A percentile compares a stretch with the other conserved stretches of the same genome.
phyloP scores from a whole-genome alignment of 768 basidiomycete species.

The Pholiota molesta region DNA sequence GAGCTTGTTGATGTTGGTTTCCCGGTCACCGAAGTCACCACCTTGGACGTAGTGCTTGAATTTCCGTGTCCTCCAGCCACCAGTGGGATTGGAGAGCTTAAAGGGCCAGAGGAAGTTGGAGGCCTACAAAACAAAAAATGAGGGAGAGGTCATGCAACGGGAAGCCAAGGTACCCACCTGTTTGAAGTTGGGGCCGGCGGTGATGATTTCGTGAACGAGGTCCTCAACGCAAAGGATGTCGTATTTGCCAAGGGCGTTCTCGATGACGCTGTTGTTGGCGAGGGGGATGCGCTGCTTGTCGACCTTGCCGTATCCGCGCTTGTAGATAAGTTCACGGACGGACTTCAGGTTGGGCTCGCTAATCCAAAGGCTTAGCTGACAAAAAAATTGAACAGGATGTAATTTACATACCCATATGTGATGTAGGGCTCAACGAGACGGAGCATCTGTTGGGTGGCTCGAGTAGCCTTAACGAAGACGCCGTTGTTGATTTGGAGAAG shows the following conservation, averaged over 20 bases:
- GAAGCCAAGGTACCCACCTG: conserved; percentile 59
- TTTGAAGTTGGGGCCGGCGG: conserved; percentile 98
- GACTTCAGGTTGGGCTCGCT: conserved; percentile 97
- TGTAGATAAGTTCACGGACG: conserved; percentile 97
- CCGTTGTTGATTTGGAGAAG: conserved; percentile 99
- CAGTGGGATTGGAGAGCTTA: conserved; percentile 98
- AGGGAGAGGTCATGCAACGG: background rate
- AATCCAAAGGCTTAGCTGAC: background rate
- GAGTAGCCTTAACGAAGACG: conserved; percentile 96
- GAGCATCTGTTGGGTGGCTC: conserved; percentile 97
- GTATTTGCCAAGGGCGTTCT: conserved; percentile 86
- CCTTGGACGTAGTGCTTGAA: conserved; percentile 97
- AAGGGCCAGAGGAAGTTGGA: conserved; percentile 99
- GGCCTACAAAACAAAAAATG: conserved; percentile 46
- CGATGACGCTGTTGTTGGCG: conserved; percentile 91
- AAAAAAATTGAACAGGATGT: background rate
- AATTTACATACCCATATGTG: conserved; percentile 77
- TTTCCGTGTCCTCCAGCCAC: conserved; percentile 97
- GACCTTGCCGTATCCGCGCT: conserved; percentile 99
- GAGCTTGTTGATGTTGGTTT: conserved; percentile 96
- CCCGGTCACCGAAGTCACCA: conserved; percentile 97
- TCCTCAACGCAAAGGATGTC: conserved; percentile 98
- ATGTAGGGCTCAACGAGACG: conserved; percentile 97
- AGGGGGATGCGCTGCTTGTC: conserved; percentile 97
- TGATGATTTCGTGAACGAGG: conserved; percentile 95